These are phyloP conservation scores for Cyphellophora attinorum DNA, from an alignment of 2,329 filamentous ascomycete species.

Conservation along the genomic window DNA sequence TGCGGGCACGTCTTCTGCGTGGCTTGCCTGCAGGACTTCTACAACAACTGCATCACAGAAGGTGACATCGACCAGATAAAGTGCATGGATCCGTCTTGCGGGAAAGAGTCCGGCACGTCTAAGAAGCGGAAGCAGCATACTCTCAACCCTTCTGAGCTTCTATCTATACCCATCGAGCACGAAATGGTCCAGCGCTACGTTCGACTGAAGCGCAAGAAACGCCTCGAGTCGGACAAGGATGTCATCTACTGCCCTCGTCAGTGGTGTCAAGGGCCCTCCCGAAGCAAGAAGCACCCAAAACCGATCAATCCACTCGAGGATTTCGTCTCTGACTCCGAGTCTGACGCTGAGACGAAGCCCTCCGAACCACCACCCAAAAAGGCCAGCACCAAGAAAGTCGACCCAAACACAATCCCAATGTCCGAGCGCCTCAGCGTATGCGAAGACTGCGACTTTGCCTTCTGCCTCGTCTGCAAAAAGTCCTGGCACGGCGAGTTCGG, in stretches of 20 bases:
- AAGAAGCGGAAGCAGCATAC: slow-evolving; percentile 48
- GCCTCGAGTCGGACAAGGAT: slow-evolving; percentile 81
- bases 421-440: slow-evolving; percentile 71
- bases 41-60: slow-evolving; percentile 76
- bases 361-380: slow-evolving; percentile 43
- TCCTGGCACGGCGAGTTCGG: slow-evolving; percentile 89
- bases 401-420: slow-evolving; percentile 34
- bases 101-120: slow-evolving; percentile 38
- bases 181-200: slow-evolving; percentile 77
- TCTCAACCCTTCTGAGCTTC: slow-evolving; percentile 72
- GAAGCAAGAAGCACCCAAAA: slow-evolving; percentile 63
- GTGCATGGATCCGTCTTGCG: slow-evolving; percentile 72
- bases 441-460: slow-evolving; percentile 80
- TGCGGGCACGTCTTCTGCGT: slow-evolving; percentile 90
- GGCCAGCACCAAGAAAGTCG: slow-evolving; percentile 22
- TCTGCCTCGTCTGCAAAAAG: slow-evolving; percentile 64
- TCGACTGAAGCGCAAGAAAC: slow-evolving; percentile 81
- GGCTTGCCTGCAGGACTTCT: slow-evolving; percentile 80
- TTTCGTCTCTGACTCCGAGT: slow-evolving; percentile 26
- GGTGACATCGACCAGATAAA: slow-evolving; percentile 71
- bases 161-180: slow-evolving; percentile 63
- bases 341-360: slow-evolving; percentile 12
- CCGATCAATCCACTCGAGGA: slow-evolving; percentile 55
- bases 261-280: slow-evolving; percentile 86
- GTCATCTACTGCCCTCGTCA: slow-evolving; percentile 86